Conservation (phyloP, 192 early-diverging fungal genomes). For the Thoreauomyces humboldtii region DNA sequence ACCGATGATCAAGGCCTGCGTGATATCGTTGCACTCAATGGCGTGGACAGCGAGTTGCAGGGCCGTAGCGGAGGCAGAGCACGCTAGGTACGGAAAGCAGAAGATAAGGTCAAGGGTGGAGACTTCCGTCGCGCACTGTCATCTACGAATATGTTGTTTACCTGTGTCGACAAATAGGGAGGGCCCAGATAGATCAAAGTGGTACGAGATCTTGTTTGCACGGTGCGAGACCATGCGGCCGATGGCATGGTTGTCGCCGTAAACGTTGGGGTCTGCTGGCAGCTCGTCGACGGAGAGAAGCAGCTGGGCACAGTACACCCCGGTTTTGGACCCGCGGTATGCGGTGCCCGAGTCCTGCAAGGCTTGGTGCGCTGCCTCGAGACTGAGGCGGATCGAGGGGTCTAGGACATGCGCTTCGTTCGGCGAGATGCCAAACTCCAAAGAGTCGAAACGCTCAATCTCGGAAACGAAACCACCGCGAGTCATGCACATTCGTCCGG, state of each 20-base stretch:
- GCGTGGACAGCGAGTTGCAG: conserved; percentile 32
- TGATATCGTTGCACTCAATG: conserved; percentile 28
- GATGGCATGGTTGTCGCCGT: neutral
- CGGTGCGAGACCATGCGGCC: neutral
- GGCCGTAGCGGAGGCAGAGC: conserved; percentile 33
- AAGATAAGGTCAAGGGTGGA: no score
- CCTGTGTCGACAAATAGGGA: conserved; percentile 28
- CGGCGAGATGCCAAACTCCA: conserved; percentile 29
- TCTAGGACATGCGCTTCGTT: conserved; percentile 32
- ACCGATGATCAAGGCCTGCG: conserved; percentile 36
- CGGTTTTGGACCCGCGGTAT: conserved; percentile 31
- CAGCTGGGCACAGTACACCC: conserved; percentile 23
- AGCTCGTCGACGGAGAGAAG: neutral
- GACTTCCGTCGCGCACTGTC: neutral
- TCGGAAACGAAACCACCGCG: conserved; percentile 5
- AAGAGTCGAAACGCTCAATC: conserved; percentile 25
- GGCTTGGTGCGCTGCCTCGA: conserved; percentile 27
- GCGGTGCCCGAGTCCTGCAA: conserved; percentile 30
- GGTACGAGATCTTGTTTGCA: conserved; percentile 28
- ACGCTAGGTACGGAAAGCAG: conserved; percentile 22
- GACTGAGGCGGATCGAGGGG: conserved; percentile 8
- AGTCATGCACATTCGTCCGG: neutral
- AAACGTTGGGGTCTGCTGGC: neutral
- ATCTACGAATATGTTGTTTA: neutral
- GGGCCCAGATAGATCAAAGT: conserved; percentile 28